Conservation (phyloP, 495 filamentous ascomycete species). For the Podospora didyma region DNA sequence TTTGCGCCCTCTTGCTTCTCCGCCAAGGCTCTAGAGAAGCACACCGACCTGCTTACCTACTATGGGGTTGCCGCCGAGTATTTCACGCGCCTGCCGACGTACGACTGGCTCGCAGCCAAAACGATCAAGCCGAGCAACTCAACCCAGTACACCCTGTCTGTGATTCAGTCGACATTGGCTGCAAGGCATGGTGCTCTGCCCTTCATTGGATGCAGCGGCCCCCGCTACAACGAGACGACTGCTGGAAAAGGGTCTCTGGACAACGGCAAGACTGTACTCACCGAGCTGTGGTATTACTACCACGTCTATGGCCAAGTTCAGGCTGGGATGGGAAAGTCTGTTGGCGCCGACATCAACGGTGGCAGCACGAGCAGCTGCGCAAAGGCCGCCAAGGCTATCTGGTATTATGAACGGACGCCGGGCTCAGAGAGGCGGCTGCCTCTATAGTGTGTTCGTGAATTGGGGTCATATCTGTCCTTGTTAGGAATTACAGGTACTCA, state of each 20-base stretch:
- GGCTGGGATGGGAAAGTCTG: conserved; percentile 32
- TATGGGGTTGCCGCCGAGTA: conserved; percentile 38
- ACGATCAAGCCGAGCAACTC: conserved; percentile 32
- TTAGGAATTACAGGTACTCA: too few relatives aligned
- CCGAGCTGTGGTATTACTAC: conserved; percentile 51
- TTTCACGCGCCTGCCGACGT: conserved; percentile 43
- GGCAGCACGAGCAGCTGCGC: conserved; percentile 38
- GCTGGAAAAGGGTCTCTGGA: conserved; percentile 41
- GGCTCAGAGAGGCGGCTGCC: conserved; percentile 15
- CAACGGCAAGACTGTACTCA: conserved; percentile 40
- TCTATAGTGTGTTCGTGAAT: too few relatives aligned
- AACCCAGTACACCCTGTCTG: conserved; percentile 35
- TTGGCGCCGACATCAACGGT: conserved; percentile 33
- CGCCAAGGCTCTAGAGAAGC: conserved; percentile 36
- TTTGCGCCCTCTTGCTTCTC: conserved; percentile 45
- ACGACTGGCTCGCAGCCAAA: conserved; percentile 34
- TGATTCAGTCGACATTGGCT: conserved; percentile 35
- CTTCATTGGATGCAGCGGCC: conserved; percentile 46
- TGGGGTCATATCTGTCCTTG: too few relatives aligned
- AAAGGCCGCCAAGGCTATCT: conserved; percentile 33
- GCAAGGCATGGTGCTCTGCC: conserved; percentile 38
- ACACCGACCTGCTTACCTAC: conserved; percentile 47
- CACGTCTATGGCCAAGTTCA: conserved; percentile 45
- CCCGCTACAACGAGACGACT: conserved; percentile 42
- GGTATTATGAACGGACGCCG: conserved; percentile 37